Evolutionary conservation across 2,329 filamentous ascomycete genomes (phyloP).

Genomic region (Harringtonia aguacate): DNA sequence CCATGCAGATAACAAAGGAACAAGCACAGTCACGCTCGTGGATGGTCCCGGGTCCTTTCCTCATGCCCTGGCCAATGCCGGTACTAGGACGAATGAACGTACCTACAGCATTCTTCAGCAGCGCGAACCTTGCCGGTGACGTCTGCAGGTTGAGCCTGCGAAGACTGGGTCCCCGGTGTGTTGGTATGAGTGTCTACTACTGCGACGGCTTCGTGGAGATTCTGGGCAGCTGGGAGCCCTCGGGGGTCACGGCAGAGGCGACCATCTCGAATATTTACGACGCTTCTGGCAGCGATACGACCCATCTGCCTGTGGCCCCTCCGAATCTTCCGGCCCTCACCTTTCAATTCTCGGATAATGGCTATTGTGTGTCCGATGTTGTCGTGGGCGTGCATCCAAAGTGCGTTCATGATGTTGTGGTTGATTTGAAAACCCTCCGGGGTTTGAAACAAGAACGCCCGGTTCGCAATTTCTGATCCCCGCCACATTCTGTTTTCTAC

Average conservation of each 20-base stretch:
- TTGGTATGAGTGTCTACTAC: constrained; percentile 3
- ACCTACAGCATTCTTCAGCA: background rate
- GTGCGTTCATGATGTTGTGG: background rate
- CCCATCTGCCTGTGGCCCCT: background rate
- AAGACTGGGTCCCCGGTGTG: background rate
- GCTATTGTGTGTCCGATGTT: constrained; percentile 3
- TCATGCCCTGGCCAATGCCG: background rate
- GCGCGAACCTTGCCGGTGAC: background rate
- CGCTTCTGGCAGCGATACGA: background rate
- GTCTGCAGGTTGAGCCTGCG: constrained; percentile 1
- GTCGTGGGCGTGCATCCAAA: constrained; percentile 2
- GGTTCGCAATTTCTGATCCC: no score
- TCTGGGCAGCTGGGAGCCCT: constrained; percentile 3
- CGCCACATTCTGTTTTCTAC: no score
- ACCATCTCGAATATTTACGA: background rate
- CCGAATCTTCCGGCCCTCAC: constrained; percentile 3
- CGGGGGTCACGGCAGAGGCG: background rate
- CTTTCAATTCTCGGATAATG: background rate
- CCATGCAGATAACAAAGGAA: background rate
- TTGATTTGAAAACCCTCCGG: background rate
- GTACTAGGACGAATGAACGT: background rate
- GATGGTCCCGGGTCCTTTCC: no score
- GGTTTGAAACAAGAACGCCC: no score
- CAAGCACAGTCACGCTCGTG: background rate
- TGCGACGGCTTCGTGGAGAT: constrained; percentile 1